Evolutionary conservation across 2,329 filamentous ascomycete genomes (phyloP).

Genomic region (Fonsecaea erecta): DNA sequence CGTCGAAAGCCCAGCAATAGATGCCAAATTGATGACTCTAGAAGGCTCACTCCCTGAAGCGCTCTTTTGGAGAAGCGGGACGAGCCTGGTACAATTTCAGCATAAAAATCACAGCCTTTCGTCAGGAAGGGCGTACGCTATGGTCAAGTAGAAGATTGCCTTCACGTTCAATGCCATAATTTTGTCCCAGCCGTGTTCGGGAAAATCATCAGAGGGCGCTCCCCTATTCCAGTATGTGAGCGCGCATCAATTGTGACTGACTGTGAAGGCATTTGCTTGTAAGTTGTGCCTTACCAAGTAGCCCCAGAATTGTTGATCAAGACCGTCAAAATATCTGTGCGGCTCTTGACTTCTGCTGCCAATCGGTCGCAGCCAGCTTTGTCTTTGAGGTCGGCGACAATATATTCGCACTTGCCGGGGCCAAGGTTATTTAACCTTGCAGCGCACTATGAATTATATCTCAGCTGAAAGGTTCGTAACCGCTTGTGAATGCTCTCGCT

Average conservation of each 20-base stretch:
- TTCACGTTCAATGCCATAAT: constrained; percentile 61
- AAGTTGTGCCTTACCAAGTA: constrained; percentile 6
- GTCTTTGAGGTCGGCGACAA: constrained; percentile 58
- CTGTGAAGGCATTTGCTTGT: not conserved
- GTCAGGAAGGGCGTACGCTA: constrained; percentile 37
- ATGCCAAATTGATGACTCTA: constrained; percentile 60
- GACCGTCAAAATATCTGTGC: constrained; percentile 50
- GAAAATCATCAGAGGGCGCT: constrained; percentile 62
- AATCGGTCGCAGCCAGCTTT: constrained; percentile 56
- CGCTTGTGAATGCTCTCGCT: constrained; percentile 32
- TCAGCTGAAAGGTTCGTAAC: not conserved
- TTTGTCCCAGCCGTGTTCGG: constrained; percentile 62
- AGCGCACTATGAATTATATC: not conserved
- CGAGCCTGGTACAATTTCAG: constrained; percentile 38
- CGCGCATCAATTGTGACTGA: constrained; percentile 52
- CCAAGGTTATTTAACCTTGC: constrained; percentile 56
- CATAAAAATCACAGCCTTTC: not conserved
- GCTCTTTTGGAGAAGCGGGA: constrained; percentile 55
- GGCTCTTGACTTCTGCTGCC: constrained; percentile 54
- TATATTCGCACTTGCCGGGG: constrained; percentile 57
- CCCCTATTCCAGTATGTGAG: constrained; percentile 44
- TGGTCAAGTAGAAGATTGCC: constrained; percentile 53
- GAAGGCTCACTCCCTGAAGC: constrained; percentile 50
- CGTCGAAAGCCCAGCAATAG: constrained; percentile 51
- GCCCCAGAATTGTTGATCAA: constrained; percentile 48